Evolutionary conservation across 2,329 filamentous ascomycete species (phyloP), one percentile per base, ranked within the genome.

Genomic region (Beauveria sp.): DNA sequence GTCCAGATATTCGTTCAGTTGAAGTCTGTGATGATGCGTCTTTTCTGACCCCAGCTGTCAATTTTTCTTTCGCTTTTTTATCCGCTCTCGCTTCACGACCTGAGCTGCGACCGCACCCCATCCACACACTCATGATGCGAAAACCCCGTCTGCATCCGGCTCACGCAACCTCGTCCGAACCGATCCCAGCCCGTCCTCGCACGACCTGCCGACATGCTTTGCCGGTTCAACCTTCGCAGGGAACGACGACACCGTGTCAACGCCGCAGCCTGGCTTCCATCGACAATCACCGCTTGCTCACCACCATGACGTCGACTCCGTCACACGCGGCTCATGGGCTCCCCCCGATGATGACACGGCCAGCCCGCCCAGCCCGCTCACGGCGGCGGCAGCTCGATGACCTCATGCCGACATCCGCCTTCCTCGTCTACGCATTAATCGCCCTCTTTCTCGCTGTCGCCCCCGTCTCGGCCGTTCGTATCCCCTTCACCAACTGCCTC

Each of bases 401-500:
- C 22, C 24, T 46, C 30, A 9, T 40, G 37, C 9, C 37, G 2
- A 18, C 53, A n/a, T 58, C 56, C 46, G 26, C 50, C 16, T 41
- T 63, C 37, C 48, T 63, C n/a, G 59, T 66, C 46, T 63, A 66
- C 50, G 55, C 75, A 63, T 62, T 79, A 58, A 64, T 79, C 62
- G 55, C 65, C 20, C 57, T 77, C 51, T 63, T 82, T 51, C 64
- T 79, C 59, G 66, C 51, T 24, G 59, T 72, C 59, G 69, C 72
- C 61, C 66, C 83, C 9, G 78, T 75, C 28, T 72, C 77, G 46
- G 90, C 89, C 54, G 91, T 86, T 50, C 84, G 86, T 67, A 77
- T 97, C 63, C 79, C 84, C 62, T 94, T 96, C 74, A 80, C 88
- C n/a, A 96, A 97, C 75, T 99, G 93, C 76, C 80, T 97, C 34